A percentile compares a stretch with the other conserved stretches of the same genome.
phyloP scores from a whole-genome alignment of 192 early-diverging fungal species.

The Rhizophagus prolifer region DNA sequence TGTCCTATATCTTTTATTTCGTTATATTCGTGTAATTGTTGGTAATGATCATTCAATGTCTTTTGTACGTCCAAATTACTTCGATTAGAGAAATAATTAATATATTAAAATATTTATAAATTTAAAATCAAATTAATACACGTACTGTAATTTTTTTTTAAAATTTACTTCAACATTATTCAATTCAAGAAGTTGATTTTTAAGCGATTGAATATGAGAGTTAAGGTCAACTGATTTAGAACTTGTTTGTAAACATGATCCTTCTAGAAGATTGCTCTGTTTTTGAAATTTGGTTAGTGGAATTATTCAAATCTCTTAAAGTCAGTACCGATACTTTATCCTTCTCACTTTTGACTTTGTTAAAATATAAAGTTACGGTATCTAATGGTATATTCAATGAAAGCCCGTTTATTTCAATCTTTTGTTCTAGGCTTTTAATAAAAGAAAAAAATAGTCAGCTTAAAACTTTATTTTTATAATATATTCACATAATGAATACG shows the following conservation, averaged over 20 bases:
- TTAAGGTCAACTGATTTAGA: neutral
- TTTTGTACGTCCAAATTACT: slow-evolving; percentile 38
- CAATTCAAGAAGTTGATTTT: neutral
- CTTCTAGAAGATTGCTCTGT: neutral
- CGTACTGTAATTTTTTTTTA: neutral
- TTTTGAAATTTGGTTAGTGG: neutral
- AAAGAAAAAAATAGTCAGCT: neutral
- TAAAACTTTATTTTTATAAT: neutral
- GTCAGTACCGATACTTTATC: neutral
- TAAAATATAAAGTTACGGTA: neutral
- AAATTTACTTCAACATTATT: neutral
- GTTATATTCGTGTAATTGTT: slow-evolving; percentile 59
- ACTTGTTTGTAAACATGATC: neutral
- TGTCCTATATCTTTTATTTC: slow-evolving; percentile 65
- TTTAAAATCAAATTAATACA: neutral
- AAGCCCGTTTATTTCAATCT: neutral
- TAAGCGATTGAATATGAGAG: slow-evolving; percentile 7
- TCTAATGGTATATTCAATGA: neutral
- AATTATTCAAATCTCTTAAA: neutral
- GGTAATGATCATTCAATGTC: slow-evolving; percentile 46
- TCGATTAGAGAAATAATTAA: slow-evolving; percentile 14
- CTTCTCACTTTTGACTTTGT: neutral
- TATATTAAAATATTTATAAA: neutral
- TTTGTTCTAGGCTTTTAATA: neutral
- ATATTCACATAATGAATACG: neutral